These are phyloP conservation scores for Arabidopsis hybrid DNA, from an alignment of 441 rosid genomes.

Conservation along the genomic window DNA sequence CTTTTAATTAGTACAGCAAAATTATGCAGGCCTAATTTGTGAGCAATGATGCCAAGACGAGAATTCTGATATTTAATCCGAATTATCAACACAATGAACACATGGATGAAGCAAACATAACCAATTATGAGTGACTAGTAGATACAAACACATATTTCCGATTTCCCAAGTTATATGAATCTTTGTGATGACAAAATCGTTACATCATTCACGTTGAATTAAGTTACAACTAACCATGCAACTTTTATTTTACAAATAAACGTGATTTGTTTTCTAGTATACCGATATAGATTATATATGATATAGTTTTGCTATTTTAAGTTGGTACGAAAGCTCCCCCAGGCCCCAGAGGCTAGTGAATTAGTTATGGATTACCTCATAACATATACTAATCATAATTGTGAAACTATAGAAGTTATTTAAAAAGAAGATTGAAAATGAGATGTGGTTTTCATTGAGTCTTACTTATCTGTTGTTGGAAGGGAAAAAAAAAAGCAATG, in stretches of 20 bases:
- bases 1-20: no score
- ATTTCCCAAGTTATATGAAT: conserved; percentile 8
- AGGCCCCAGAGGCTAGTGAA: no score
- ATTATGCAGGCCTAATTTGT: no score
- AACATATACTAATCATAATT: background rate
- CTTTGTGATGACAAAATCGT: conserved; percentile 12
- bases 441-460: conserved; percentile 4
- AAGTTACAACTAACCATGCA: conserved; percentile 20
- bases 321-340: no score
- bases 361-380: conserved; percentile 9
- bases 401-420: background rate
- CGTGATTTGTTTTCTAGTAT: background rate
- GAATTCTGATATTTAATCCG: no score
- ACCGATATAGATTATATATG: background rate
- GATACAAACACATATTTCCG: background rate
- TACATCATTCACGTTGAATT: conserved; percentile 22
- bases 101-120: background rate
- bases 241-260: background rate
- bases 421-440: background rate
- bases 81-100: background rate
- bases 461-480: background rate
- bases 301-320: no score
- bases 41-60: no score
- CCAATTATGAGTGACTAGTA: background rate
- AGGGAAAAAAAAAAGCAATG: background rate